Percentiles rank a stretch among this genome's conserved stretches.
These are phyloP conservation scores for Trichothecium sympodiale DNA, from an alignment of 2,329 filamentous ascomycete species.

Conservation along the genomic window DNA sequence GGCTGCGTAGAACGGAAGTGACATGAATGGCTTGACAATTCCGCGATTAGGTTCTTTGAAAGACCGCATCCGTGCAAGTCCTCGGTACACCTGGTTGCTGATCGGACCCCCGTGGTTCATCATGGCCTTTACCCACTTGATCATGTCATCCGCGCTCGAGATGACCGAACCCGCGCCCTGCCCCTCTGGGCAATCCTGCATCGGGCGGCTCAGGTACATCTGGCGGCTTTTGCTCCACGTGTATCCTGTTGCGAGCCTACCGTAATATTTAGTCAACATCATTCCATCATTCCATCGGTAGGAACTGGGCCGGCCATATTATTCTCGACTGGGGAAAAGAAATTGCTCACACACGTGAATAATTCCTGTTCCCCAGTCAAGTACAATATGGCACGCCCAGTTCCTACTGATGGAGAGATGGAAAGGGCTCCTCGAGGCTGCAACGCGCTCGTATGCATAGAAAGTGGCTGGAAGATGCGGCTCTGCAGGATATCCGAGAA, in stretches of 20 bases:
- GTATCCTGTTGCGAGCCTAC: conserved; percentile 10
- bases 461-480: conserved; percentile 13
- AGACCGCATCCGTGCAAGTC: conserved; percentile 10
- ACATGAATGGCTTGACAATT: conserved; percentile 5
- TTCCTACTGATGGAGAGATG: too few species aligned
- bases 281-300: too few species aligned
- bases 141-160: conserved; percentile 15
- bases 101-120: conserved; percentile 13
- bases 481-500: conserved; percentile 13
- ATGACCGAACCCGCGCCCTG: conserved; percentile 18
- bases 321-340: too few species aligned
- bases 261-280: too few species aligned
- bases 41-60: conserved; percentile 7
- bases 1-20: conserved; percentile 8
- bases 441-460: conserved; percentile 14
- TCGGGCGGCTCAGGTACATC: conserved; percentile 3
- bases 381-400: too few species aligned
- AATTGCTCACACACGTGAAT: too few species aligned
- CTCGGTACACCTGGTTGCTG: conserved; percentile 12
- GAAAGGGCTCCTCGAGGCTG: conserved; percentile 9
- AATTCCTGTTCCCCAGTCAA: too few species aligned
- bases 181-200: conserved; percentile 11
- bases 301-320: too few species aligned
- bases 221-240: conserved; percentile 7
- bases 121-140: conserved; percentile 17